Evolutionary conservation across 257 asterid species (phyloP).

Genomic region (Scutellaria barbata): DNA sequence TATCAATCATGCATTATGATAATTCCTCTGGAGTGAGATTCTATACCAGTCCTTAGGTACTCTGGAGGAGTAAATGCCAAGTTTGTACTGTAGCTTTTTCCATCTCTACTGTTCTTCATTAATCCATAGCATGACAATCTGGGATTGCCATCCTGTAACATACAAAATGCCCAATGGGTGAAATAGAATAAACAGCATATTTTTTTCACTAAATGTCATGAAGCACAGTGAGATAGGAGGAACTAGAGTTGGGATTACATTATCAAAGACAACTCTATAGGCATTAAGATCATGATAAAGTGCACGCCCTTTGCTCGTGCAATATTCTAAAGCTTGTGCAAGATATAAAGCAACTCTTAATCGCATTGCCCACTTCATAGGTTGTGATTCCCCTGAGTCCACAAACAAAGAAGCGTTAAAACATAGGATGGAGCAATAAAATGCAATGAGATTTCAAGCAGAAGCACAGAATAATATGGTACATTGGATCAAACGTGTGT

Average conservation of each 20-base stretch:
- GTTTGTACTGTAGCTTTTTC: slow-evolving; percentile 73
- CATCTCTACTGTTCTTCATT: slow-evolving; percentile 69
- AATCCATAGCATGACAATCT: slow-evolving; percentile 64
- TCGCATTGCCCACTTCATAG: slow-evolving; percentile 99
- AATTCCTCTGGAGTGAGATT: slow-evolving; percentile 26
- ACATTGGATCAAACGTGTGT: background rate
- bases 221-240: background rate
- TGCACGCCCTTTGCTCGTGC: slow-evolving; percentile 85
- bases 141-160: slow-evolving; percentile 59
- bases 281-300: slow-evolving; percentile 99
- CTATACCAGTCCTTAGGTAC: slow-evolving; percentile 60
- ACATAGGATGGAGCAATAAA: slow-evolving; percentile 4
- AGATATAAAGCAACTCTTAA: slow-evolving; percentile 87
- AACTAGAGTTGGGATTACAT: slow-evolving; percentile 46
- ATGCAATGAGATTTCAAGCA: slow-evolving; percentile 5
- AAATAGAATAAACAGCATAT: slow-evolving; percentile 30
- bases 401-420: slow-evolving; percentile 28
- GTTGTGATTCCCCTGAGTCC: slow-evolving; percentile 91
- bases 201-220: background rate
- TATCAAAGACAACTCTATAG: slow-evolving; percentile 88
- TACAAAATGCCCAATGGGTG: slow-evolving; percentile 2
- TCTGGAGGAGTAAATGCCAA: slow-evolving; percentile 73
- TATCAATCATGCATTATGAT: background rate
- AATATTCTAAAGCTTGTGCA: slow-evolving; percentile 90
- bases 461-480: slow-evolving; percentile 2